Percentiles rank a stretch among this genome's conserved stretches.
Evolutionary conservation across 164 flowering plant genomes (phyloP).

Genomic region (Umbilicus rupestris): DNA sequence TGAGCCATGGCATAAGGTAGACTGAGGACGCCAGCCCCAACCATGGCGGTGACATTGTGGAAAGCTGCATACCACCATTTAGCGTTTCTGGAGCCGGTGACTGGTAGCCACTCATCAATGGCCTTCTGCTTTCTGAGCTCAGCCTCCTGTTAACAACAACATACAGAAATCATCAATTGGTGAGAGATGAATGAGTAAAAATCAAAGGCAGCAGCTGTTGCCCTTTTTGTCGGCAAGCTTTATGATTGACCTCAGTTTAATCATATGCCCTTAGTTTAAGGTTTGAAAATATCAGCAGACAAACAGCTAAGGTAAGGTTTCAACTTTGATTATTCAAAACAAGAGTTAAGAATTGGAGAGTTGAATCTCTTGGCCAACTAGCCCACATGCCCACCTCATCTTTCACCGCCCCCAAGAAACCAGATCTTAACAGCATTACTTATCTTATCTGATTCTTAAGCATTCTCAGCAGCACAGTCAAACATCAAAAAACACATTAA

Average conservation of each 20-base stretch:
- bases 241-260: neutral
- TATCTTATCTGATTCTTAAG: neutral
- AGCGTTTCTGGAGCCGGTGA: conserved; percentile 50
- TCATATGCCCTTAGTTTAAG: too few species aligned
- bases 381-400: conserved; percentile 3
- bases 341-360: neutral
- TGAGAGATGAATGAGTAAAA: too few species aligned
- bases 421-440: neutral
- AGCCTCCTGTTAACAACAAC: conserved; percentile 11
- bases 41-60: conserved; percentile 72
- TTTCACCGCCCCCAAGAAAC: neutral
- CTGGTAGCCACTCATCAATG: conserved; percentile 52
- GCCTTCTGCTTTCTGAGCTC: conserved; percentile 23
- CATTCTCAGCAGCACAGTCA: neutral
- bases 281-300: neutral
- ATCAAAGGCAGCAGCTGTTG: too few species aligned
- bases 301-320: conserved; percentile 3
- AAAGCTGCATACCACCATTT: conserved; percentile 68
- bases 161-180: too few species aligned
- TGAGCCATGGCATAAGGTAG: conserved; percentile 52
- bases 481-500: neutral
- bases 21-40: conserved; percentile 57
- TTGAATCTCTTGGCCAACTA: neutral
- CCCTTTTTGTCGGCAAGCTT: neutral
- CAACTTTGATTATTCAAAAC: neutral